A percentile compares a stretch with the other conserved stretches of the same genome.
Evolutionary conservation across 768 basidiomycete species (phyloP).

Genomic region (Macrolepiota albuminosa): DNA sequence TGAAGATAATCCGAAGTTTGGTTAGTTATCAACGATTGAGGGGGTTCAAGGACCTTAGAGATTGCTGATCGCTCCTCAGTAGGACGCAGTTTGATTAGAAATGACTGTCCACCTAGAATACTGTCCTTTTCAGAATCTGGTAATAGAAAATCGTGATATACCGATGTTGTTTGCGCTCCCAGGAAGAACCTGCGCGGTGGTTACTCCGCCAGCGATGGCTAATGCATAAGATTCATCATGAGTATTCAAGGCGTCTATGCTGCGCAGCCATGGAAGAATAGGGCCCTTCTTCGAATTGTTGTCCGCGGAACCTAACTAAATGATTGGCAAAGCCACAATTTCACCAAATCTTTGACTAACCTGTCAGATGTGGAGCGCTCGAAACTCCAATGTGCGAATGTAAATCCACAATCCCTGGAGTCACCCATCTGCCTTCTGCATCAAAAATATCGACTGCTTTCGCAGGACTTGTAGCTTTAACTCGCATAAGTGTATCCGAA

Average conservation of each 20-base stretch:
- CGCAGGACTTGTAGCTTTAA: conserved; percentile 8
- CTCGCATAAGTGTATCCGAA: conserved; percentile 16
- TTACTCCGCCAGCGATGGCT: conserved; percentile 65
- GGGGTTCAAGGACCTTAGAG: conserved; percentile 71
- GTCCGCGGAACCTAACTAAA: conserved; percentile 40
- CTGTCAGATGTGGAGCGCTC: conserved; percentile 25
- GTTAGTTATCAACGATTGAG: conserved; percentile 44
- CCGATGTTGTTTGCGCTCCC: conserved; percentile 63
- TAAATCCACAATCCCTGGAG: conserved; percentile 41
- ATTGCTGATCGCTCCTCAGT: conserved; percentile 65
- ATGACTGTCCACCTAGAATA: conserved; percentile 65
- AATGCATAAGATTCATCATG: conserved; percentile 61
- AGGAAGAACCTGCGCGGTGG: conserved; percentile 72
- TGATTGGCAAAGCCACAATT: background rate
- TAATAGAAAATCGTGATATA: conserved; percentile 14
- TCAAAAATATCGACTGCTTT: conserved; percentile 39
- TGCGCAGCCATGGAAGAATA: conserved; percentile 60
- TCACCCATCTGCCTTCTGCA: conserved; percentile 58
- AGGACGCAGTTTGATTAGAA: conserved; percentile 69
- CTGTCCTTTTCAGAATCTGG: background rate
- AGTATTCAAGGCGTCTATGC: conserved; percentile 70
- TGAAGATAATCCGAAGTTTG: conserved; percentile 33
- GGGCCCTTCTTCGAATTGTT: conserved; percentile 49
- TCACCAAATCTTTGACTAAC: conserved; percentile 8
- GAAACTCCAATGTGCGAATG: conserved; percentile 38